Conservation (phyloP, 371 early-diverging fungal genomes). For the Lichtheimia hyalospora region DNA sequence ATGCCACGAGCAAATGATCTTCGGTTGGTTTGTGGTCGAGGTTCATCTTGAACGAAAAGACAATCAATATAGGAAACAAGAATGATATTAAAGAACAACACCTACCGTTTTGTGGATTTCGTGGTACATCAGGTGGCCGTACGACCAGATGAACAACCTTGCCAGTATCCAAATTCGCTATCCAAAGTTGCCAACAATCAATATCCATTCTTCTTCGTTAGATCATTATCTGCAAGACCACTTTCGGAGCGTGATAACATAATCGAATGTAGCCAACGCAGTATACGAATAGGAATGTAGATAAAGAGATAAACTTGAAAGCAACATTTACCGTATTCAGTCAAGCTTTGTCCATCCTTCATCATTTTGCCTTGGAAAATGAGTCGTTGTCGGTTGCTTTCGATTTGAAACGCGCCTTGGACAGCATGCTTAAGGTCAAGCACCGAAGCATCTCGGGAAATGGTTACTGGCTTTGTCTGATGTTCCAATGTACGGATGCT, state of each 20-base stretch:
- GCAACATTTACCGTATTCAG: conserved; percentile 51
- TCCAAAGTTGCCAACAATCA: not conserved
- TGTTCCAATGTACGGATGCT: conserved; percentile 57
- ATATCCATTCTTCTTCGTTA: too few species aligned
- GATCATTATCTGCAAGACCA: too few species aligned
- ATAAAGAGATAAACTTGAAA: not conserved
- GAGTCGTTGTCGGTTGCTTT: conserved; percentile 54
- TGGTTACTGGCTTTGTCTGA: conserved; percentile 50
- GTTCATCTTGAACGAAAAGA: conserved; percentile 18
- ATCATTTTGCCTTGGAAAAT: conserved; percentile 63
- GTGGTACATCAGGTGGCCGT: conserved; percentile 54
- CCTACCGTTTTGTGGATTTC: conserved; percentile 54
- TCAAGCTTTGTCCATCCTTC: conserved; percentile 51
- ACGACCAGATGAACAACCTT: conserved; percentile 62
- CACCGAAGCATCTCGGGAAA: conserved; percentile 52
- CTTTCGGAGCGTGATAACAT: not conserved
- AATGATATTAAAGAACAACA: conserved; percentile 1
- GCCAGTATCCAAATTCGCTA: conserved; percentile 57
- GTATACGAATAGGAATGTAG: not conserved
- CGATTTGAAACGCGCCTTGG: conserved; percentile 50
- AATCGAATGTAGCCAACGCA: not conserved
- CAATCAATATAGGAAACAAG: not conserved
- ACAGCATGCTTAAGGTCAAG: conserved; percentile 56
- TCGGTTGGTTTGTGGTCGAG: conserved; percentile 15
- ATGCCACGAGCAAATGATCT: conserved; percentile 16